Evolutionary conservation across 345 rosid genomes (phyloP), one percentile per base, ranked within the genome.

Genomic region (Populus davidiana): DNA sequence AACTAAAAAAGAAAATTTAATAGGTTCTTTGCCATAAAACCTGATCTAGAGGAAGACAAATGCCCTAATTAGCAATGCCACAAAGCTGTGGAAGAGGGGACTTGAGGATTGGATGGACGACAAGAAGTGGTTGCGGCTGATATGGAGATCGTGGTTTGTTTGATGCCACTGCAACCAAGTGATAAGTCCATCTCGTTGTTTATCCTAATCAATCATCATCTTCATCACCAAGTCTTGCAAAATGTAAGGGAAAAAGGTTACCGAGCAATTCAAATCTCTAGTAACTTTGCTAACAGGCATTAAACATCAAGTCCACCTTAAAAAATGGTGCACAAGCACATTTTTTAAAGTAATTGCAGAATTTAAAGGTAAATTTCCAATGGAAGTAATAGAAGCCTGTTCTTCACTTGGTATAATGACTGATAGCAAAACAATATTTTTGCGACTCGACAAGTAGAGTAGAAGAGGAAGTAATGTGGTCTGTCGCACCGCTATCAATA

Each of bases 121-220:
- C 36, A 33, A 33, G 36, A 4, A 33, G 31, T 43, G 11, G 33
- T 2, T 8, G 8, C 4, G 21, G 1, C 2, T 39, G 36, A 0
- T 38, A 20, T 12, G 50, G 52, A 18, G 54, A 0, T 69, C n/a
- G 2, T 12, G 69, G 9, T 27, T 25, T 21, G 1, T 64, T 49
- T 44, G 50, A 13, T 41, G 12, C 43, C 0, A 23, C 8, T 17
- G n/a, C 35, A 17, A 67, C 73, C 4, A 67, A 43, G 10, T 67
- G 52, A 44, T 67, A 74, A 56, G 69, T 6, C 49, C 11, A 21
- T 43, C 63, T 56, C 5, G 31, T 72, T 54, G 75, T 72, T 72
- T n/a, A 72, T 66, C 67, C 29, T 33, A 38, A 72, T 65, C 39
- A 52, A 29, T 71, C 63, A 21, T 50, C 63, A 10, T 71, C 74